phyloP scores from a whole-genome alignment of 331 rosid genomes.

The Pyrus hybrid region DNA sequence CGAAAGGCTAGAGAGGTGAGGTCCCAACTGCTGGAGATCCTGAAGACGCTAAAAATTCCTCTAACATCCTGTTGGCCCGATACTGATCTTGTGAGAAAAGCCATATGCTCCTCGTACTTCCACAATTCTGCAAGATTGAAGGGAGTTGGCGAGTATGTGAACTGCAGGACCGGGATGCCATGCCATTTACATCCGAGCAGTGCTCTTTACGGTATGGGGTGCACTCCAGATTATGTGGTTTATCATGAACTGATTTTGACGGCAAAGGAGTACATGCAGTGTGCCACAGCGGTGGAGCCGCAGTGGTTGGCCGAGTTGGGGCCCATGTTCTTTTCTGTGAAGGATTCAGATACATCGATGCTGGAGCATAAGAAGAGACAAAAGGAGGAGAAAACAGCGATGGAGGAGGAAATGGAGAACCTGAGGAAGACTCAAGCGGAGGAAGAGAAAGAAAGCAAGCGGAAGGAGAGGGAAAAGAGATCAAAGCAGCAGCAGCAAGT shows the following conservation, averaged over 20 bases:
- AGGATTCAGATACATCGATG: slow-evolving; percentile 90
- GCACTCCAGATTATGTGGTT: slow-evolving; percentile 91
- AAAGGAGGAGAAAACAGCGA: slow-evolving; percentile 81
- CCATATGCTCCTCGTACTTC: slow-evolving; percentile 90
- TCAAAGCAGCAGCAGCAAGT: slow-evolving; percentile 71
- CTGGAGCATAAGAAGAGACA: slow-evolving; percentile 88
- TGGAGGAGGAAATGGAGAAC: slow-evolving; percentile 98
- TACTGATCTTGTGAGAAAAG: slow-evolving; percentile 83
- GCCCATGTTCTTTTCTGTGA: slow-evolving; percentile 95
- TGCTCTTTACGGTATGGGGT: slow-evolving; percentile 96
- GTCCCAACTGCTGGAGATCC: slow-evolving; percentile 83
- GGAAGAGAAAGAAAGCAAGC: slow-evolving; percentile 47
- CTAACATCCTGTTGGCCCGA: slow-evolving; percentile 70
- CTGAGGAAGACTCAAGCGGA: slow-evolving; percentile 72
- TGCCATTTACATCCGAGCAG: slow-evolving; percentile 98
- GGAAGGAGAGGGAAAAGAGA: slow-evolving; percentile 52
- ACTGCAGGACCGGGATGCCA: slow-evolving; percentile 82
- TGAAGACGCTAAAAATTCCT: slow-evolving; percentile 77
- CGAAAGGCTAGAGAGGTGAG: slow-evolving; percentile 94
- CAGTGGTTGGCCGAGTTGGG: slow-evolving; percentile 97
- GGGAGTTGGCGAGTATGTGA: slow-evolving; percentile 95
- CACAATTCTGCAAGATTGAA: slow-evolving; percentile 85
- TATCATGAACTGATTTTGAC: slow-evolving; percentile 87
- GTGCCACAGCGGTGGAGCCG: slow-evolving; percentile 96
- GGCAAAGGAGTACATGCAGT: slow-evolving; percentile 89